These are phyloP conservation scores for Nitzschia sp. DNA, from an alignment of 108 stramenopile species.

Conservation along the genomic window DNA sequence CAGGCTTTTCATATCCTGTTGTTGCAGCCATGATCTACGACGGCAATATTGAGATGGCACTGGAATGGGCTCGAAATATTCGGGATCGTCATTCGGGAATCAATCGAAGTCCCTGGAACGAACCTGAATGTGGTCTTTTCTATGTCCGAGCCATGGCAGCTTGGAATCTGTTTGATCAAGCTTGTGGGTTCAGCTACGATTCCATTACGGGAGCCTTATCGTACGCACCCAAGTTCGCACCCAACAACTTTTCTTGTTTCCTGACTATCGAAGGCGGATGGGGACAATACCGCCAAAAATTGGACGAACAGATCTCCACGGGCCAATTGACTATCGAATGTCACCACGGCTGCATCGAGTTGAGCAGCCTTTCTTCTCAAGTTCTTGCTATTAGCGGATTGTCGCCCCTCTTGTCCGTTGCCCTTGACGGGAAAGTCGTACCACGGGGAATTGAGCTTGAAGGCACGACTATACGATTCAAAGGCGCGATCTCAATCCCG, in stretches of 20 bases:
- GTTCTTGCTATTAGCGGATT: not conserved
- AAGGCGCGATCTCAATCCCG: not conserved
- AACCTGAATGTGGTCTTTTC: slow-evolving; percentile 17
- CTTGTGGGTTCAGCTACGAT: slow-evolving; percentile 26
- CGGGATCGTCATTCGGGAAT: slow-evolving; percentile 15
- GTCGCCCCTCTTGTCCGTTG: not conserved
- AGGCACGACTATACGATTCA: not conserved
- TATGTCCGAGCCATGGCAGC: slow-evolving; percentile 21
- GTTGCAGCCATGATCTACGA: slow-evolving; percentile 15
- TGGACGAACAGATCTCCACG: not conserved
- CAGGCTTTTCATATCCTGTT: slow-evolving; percentile 18
- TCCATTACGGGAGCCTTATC: slow-evolving; percentile 3
- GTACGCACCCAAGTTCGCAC: not conserved
- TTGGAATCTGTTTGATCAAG: slow-evolving; percentile 22
- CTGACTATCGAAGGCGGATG: not conserved
- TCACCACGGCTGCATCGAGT: not conserved
- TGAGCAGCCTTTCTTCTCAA: not conserved
- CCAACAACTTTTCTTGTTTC: not conserved
- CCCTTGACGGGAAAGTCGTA: not conserved
- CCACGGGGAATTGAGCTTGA: not conserved
- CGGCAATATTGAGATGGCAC: slow-evolving; percentile 12
- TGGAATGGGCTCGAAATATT: not conserved
- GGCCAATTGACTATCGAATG: not conserved
- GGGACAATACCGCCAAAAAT: not conserved
- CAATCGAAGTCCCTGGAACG: slow-evolving; percentile 23